phyloP scores from a whole-genome alignment of 73 alveolate genomes.

The Tetrahymena borealis region DNA sequence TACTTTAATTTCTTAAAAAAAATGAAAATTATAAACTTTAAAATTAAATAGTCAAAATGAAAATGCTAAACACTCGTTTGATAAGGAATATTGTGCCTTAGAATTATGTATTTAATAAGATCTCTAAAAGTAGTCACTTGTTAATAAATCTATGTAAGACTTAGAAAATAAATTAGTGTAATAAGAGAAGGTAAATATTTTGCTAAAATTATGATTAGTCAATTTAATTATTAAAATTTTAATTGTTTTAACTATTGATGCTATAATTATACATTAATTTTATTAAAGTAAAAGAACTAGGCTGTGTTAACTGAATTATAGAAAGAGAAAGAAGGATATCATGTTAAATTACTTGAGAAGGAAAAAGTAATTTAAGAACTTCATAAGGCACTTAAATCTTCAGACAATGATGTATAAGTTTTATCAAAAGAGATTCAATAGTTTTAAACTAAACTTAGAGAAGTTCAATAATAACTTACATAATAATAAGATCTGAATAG shows the following conservation, averaged over 20 bases:
- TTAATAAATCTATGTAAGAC: neutral
- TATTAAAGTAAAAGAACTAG: neutral
- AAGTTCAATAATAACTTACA: neutral
- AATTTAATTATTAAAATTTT: too few species aligned
- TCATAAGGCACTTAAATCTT: neutral
- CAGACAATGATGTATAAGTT: neutral
- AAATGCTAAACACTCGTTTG: neutral
- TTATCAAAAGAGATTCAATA: neutral
- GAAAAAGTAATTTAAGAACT: neutral
- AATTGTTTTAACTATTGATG: too few species aligned
- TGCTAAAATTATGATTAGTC: too few species aligned
- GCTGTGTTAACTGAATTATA: neutral
- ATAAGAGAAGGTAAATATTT: neutral
- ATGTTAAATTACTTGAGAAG: neutral
- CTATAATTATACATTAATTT: neutral
- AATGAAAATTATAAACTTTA: neutral
- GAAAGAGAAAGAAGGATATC: neutral
- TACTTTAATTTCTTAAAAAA: neutral
- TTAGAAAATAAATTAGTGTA: neutral
- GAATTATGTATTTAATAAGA: neutral
- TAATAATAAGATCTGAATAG: neutral
- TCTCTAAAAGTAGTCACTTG: neutral
- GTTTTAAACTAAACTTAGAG: neutral
- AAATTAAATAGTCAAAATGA: neutral
- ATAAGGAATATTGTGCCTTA: neutral